Percentiles rank a stretch among this genome's conserved stretches.
These are phyloP conservation scores for Aspergillus sclerotialis DNA, from an alignment of 2,329 filamentous ascomycete species.

Conservation along the genomic window DNA sequence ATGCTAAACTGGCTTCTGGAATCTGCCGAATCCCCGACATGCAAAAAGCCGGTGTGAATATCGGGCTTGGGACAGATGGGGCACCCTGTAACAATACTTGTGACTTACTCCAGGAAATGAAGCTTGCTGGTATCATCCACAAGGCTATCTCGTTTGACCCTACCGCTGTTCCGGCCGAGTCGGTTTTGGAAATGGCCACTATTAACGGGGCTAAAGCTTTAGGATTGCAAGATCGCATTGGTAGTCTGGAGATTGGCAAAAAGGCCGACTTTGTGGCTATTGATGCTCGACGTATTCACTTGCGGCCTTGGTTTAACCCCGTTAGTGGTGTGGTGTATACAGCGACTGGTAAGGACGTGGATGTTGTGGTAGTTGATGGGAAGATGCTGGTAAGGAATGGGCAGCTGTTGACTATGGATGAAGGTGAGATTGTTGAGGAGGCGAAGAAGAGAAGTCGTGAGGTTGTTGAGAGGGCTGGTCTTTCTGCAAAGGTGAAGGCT, in stretches of 20 bases:
- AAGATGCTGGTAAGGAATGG: slow-evolving; percentile 31
- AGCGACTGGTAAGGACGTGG: slow-evolving; percentile 38
- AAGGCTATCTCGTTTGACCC: slow-evolving; percentile 39
- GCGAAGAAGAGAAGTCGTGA: slow-evolving; percentile 29
- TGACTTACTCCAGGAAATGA: slow-evolving; percentile 49
- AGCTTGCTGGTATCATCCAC: slow-evolving; percentile 45
- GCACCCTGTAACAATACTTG: slow-evolving; percentile 49
- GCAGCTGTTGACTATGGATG: slow-evolving; percentile 33
- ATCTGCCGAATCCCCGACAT: slow-evolving; percentile 43
- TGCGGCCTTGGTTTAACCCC: slow-evolving; percentile 35
- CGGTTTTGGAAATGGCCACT: slow-evolving; percentile 46
- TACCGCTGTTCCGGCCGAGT: slow-evolving; percentile 36
- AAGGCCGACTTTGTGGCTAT: slow-evolving; percentile 36
- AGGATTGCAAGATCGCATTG: slow-evolving; percentile 34
- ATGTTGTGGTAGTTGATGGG: slow-evolving; percentile 39
- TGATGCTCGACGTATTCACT: slow-evolving; percentile 24
- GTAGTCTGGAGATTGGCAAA: slow-evolving; percentile 35
- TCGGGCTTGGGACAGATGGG: slow-evolving; percentile 47
- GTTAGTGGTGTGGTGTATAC: slow-evolving; percentile 39
- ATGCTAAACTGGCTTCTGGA: slow-evolving; percentile 47
- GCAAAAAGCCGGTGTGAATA: slow-evolving; percentile 38
- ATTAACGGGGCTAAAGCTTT: slow-evolving; percentile 45
- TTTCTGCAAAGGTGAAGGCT: slow-evolving; percentile 28
- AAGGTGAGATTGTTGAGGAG: slow-evolving; percentile 32
- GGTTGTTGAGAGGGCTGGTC: slow-evolving; percentile 32